Percentiles rank a stretch among this genome's conserved stretches.
Conservation (phyloP, 169 alveolate species). For the Plasmodium vivax region DNA sequence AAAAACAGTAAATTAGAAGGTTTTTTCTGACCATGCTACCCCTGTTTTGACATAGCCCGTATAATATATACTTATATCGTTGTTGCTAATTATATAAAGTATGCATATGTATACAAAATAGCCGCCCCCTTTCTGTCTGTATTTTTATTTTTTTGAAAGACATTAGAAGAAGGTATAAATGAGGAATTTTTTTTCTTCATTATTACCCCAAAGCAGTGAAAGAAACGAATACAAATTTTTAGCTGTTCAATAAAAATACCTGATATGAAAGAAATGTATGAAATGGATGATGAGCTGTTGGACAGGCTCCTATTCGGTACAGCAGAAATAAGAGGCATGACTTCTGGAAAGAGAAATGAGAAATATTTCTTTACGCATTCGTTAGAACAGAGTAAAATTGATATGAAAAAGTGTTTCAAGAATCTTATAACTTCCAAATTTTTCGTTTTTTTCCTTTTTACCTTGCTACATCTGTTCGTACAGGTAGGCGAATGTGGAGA, state of each 20-base stretch:
- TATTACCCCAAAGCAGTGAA: neutral
- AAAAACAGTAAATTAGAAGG: neutral
- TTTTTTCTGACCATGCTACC: neutral
- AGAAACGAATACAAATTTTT: neutral
- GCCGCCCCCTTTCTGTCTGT: neutral
- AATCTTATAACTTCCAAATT: neutral
- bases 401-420: neutral
- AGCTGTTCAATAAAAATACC: neutral
- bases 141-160: neutral
- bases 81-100: neutral
- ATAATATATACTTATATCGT: neutral
- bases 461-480: neutral
- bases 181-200: neutral
- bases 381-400: neutral
- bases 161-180: neutral
- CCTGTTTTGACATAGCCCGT: neutral
- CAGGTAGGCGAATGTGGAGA: conserved; percentile 2
- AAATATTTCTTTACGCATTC: neutral
- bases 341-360: neutral
- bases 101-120: neutral
- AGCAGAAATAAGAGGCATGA: neutral
- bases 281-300: neutral
- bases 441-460: conserved; percentile 3
- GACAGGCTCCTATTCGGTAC: neutral
- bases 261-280: neutral